Evolutionary conservation across 345 rosid species (phyloP).

Genomic region (Abelmoschus esculentus): DNA sequence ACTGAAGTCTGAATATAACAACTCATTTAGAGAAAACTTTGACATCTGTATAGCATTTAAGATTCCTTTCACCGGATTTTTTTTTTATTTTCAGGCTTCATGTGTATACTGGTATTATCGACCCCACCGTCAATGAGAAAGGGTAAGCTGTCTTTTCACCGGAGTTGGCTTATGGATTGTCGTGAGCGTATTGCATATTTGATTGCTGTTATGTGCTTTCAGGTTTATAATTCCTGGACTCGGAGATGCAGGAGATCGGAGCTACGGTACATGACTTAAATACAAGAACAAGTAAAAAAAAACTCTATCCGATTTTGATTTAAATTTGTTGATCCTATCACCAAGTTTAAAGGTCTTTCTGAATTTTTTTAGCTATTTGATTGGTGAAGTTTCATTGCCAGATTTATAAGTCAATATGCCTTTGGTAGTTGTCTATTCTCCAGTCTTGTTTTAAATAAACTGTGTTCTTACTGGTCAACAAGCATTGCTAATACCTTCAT

Average conservation of each 20-base stretch:
- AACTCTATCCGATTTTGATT: slow-evolving; percentile 19
- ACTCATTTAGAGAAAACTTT: not conserved
- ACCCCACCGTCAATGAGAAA: slow-evolving; percentile 68
- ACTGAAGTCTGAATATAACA: not conserved
- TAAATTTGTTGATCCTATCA: not conserved
- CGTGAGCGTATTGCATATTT: not conserved
- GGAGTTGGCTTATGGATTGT: not conserved
- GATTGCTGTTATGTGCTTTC: slow-evolving; percentile 1
- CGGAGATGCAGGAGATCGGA: slow-evolving; percentile 96
- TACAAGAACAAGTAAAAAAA: not conserved
- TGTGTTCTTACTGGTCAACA: not conserved
- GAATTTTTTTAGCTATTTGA: not conserved
- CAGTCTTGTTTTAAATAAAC: not conserved
- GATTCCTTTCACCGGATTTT: not conserved
- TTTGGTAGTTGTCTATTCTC: not conserved
- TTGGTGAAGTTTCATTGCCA: not conserved
- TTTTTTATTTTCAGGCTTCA: slow-evolving; percentile 55
- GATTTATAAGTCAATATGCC: not conserved
- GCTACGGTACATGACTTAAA: slow-evolving; percentile 58
- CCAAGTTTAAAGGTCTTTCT: not conserved
- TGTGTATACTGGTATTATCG: slow-evolving; percentile 85
- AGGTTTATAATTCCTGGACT: slow-evolving; percentile 95
- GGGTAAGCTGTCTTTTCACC: slow-evolving; percentile 41
- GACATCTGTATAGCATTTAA: not conserved
- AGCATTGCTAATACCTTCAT: not conserved